phyloP scores from a whole-genome alignment of 331 rosid genomes.

The Cydonia oblonga region DNA sequence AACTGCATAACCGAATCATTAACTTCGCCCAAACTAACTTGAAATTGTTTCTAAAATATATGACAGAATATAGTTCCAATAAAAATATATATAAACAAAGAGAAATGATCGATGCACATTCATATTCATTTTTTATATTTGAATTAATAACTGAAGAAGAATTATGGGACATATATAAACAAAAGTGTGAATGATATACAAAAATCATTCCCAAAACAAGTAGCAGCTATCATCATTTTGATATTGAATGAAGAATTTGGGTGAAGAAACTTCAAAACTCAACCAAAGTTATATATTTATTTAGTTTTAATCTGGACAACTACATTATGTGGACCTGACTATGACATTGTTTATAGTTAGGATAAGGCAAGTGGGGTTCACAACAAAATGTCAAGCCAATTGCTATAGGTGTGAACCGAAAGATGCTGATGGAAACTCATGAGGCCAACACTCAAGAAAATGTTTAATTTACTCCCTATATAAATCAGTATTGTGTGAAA shows the following conservation, averaged over 20 bases:
- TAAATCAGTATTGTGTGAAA: neutral
- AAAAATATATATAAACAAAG: neutral
- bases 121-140: too few relatives aligned
- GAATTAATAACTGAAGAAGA: too few relatives aligned
- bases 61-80: neutral
- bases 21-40: neutral
- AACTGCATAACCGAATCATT: neutral
- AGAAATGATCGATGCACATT: too few relatives aligned
- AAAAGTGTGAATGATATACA: too few relatives aligned
- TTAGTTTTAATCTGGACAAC: neutral
- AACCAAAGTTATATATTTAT: neutral
- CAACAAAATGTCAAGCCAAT: neutral
- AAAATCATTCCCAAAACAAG: neutral
- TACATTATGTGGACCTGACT: neutral
- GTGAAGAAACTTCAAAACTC: neutral
- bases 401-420: slow-evolving; percentile 8
- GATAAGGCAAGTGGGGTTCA: slow-evolving; percentile 3
- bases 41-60: neutral
- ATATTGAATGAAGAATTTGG: neutral
- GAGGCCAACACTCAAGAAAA: slow-evolving; percentile 1
- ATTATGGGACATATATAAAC: too few relatives aligned
- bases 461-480: neutral
- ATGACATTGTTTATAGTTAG: neutral
- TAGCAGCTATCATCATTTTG: neutral
- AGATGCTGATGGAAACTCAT: slow-evolving; percentile 11